Percentiles rank a stretch among this genome's conserved stretches.
Evolutionary conservation across 805 yeast genomes (phyloP).

Genomic region (Candida piceae): DNA sequence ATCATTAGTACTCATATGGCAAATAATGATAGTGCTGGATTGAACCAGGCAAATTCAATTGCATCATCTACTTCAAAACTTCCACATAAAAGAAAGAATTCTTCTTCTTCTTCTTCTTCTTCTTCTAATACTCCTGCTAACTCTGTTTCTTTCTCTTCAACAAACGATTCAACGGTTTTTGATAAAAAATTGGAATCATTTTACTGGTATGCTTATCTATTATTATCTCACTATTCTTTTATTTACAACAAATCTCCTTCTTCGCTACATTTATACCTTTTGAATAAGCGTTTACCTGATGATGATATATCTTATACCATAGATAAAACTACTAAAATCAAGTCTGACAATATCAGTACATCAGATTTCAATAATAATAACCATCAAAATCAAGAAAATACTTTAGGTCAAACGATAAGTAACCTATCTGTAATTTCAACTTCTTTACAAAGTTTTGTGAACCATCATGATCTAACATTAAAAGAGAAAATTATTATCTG

Average conservation of each 20-base stretch:
- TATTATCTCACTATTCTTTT: slow-evolving; percentile 40
- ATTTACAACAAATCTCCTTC: slow-evolving; percentile 38
- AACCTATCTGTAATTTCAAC: slow-evolving; percentile 24
- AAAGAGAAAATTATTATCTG: slow-evolving; percentile 25
- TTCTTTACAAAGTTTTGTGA: slow-evolving; percentile 14
- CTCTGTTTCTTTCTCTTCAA: no score
- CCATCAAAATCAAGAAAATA: slow-evolving; percentile 5
- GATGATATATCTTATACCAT: slow-evolving; percentile 9
- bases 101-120: neutral
- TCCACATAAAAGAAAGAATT: no score
- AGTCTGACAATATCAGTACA: no score
- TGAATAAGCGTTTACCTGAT: slow-evolving; percentile 24
- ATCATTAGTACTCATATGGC: slow-evolving; percentile 38
- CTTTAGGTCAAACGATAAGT: slow-evolving; percentile 21
- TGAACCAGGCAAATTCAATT: neutral
- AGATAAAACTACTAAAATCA: neutral
- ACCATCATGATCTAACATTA: slow-evolving; percentile 15
- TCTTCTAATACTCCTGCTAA: neutral
- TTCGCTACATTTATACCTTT: slow-evolving; percentile 27
- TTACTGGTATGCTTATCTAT: slow-evolving; percentile 44
- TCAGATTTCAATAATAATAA: neutral
- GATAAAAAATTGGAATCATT: slow-evolving; percentile 24
- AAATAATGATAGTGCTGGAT: slow-evolving; percentile 20
- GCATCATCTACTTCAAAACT: neutral
- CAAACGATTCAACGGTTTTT: no score